Evolutionary conservation across 2,329 filamentous ascomycete species (phyloP), one percentile per base, ranked within the genome.

Genomic region (Talaromyces sp.): DNA sequence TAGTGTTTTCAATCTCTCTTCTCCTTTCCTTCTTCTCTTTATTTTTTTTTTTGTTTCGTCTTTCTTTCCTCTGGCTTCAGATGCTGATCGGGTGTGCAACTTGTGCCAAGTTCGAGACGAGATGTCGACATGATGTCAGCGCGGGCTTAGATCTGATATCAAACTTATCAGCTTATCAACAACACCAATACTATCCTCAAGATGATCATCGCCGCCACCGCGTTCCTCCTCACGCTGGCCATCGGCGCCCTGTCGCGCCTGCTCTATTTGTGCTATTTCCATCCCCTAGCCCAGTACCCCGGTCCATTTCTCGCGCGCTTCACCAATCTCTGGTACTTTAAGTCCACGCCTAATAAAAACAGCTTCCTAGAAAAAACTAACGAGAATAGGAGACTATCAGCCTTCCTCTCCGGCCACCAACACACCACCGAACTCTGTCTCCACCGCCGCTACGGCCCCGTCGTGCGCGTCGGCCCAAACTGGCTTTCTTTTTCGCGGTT

Each of bases 261-360:
- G 2, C 33, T 65, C 28, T 67, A 67, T 36, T 49, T 58, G 11
- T 65, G 55, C 39, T 65, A 65, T 42, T 64, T 67, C 25, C 87
- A 89, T 67, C 86, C 87, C 8, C 75, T 89, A 13, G 82, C 85
- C 32, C 85, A 82, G 61, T 88, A 88, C 66, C 88, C 86, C 1
- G 87, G 87, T 0, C 88, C 87, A 0, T 76, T 87, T 56, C 70
- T 88, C 44, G 85, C 85, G 22, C 61, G 58, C 5, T 57, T 66
- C 28, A 65, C 66, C 8, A 65, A 66, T 55, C 30, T 64, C 9
- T 66, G 65, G 61, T 66, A n/a, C n/a, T n/a, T n/a, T n/a, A 32
- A 9, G 32, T 13, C 17, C n/a, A 30, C 22, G 2, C 10, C 15
- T 28, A 1, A 28, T 28, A 1, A 28, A 28, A 28, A 22, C 53